Percentiles rank a stretch among this genome's conserved stretches.
These are phyloP conservation scores for Mallotus nudiflorus DNA, from an alignment of 345 rosid species.

Conservation along the genomic window DNA sequence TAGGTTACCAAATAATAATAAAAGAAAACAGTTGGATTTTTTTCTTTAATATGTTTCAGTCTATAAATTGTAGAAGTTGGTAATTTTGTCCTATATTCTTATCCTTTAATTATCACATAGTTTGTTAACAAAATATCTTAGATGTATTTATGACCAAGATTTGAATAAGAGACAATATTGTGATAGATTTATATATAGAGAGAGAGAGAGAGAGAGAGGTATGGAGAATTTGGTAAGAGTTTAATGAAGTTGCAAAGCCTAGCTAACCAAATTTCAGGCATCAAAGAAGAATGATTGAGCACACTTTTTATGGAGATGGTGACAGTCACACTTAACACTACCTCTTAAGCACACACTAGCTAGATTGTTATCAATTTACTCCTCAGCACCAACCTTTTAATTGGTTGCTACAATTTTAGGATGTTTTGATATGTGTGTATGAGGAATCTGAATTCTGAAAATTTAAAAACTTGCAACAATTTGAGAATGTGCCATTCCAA, in stretches of 20 bases:
- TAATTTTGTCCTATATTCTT: too few species aligned
- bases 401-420: constrained; percentile 13
- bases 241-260: constrained; percentile 1
- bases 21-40: too few species aligned
- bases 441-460: background rate
- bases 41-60: background rate
- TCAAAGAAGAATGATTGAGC: background rate
- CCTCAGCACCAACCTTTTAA: constrained; percentile 1
- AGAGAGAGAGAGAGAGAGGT: too few species aligned
- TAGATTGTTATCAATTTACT: constrained; percentile 6
- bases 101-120: too few species aligned
- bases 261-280: constrained; percentile 1
- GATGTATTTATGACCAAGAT: too few species aligned
- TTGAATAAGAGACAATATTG: too few species aligned
- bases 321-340: background rate
- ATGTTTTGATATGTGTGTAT: constrained; percentile 15
- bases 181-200: too few species aligned
- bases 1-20: too few species aligned
- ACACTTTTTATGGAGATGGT: background rate
- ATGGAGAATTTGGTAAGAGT: background rate
- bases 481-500: background rate
- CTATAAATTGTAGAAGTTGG: too few species aligned
- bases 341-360: background rate
- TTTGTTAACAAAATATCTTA: too few species aligned
- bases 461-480: background rate